Percentiles rank a stretch among this genome's conserved stretches.
Evolutionary conservation across 768 basidiomycete genomes (phyloP).

Genomic region (Tubosaeta brunneosetosa): DNA sequence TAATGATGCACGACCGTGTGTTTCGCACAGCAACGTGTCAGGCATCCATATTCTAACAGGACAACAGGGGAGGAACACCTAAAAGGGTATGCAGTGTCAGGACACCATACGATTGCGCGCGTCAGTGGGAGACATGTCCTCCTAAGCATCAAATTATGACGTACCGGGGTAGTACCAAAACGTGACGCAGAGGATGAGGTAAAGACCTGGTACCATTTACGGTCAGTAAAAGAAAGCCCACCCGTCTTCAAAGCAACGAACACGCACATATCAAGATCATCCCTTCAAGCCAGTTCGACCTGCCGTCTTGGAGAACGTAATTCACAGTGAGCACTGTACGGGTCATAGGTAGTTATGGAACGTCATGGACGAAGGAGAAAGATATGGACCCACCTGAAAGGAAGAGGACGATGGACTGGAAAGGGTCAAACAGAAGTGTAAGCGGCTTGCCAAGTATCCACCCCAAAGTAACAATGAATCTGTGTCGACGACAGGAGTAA

Average conservation of each 20-base stretch:
- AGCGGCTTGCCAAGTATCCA: conserved; percentile 81
- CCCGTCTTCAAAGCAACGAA: neutral
- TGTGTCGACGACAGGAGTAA: conserved; percentile 26
- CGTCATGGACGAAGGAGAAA: neutral
- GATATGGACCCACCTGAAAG: conserved; percentile 15
- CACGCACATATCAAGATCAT: conserved; percentile 63
- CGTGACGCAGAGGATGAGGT: conserved; percentile 50
- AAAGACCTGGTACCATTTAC: conserved; percentile 37
- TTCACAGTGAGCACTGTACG: conserved; percentile 74
- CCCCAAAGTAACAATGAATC: conserved; percentile 68
- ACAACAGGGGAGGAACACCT: neutral
- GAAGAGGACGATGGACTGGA: conserved; percentile 50
- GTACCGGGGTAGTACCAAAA: conserved; percentile 52
- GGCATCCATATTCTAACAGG: conserved; percentile 1
- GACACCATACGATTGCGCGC: neutral
- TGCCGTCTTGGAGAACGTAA: conserved; percentile 81
- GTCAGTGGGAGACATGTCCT: neutral
- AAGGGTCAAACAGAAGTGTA: conserved; percentile 82
- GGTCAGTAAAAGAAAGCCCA: neutral
- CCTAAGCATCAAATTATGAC: conserved; percentile 2
- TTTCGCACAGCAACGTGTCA: too few species aligned
- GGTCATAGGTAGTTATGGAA: neutral
- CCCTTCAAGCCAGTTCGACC: conserved; percentile 92
- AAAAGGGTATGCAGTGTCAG: conserved; percentile 6
- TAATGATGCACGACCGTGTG: neutral